Conservation (phyloP, 257 asterid species). For the Jasminum sambac region DNA sequence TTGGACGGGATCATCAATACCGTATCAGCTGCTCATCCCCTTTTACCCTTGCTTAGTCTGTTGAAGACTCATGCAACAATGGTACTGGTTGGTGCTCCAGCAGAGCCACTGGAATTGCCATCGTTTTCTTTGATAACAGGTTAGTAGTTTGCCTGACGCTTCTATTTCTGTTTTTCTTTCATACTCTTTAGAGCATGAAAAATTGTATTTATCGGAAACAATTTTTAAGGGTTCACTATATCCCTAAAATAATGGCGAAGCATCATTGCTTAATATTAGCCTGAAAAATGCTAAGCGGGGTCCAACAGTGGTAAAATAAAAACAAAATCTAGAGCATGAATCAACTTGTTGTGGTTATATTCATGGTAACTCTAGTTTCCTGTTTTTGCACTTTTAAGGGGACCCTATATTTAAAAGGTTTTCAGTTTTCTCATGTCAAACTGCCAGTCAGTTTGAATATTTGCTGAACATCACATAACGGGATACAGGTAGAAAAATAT, state of each 20-base stretch:
- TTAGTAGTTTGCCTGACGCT: not conserved
- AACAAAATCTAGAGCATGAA: no score
- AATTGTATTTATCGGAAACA: not conserved
- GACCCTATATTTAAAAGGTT: not conserved
- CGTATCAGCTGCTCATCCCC: slow-evolving; percentile 36
- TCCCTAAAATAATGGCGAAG: no score
- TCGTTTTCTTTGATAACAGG: slow-evolving; percentile 34
- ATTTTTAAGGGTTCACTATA: not conserved
- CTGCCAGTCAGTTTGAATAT: not conserved
- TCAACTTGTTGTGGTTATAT: no score
- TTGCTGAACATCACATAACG: not conserved
- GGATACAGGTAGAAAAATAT: slow-evolving; percentile 34
- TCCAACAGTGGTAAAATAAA: no score
- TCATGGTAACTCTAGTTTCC: no score
- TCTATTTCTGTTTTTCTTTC: not conserved
- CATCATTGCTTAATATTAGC: no score
- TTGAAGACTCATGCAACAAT: slow-evolving; percentile 46
- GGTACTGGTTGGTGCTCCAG: slow-evolving; percentile 39
- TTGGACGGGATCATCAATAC: slow-evolving; percentile 52
- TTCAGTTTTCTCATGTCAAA: not conserved
- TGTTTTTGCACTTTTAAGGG: no score
- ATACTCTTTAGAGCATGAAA: not conserved
- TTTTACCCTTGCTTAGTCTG: slow-evolving; percentile 35
- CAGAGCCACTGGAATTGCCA: slow-evolving; percentile 43
- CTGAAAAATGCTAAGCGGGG: no score